Conservation (phyloP, 805 yeast species). For the Spathaspora hagerdaliae region DNA sequence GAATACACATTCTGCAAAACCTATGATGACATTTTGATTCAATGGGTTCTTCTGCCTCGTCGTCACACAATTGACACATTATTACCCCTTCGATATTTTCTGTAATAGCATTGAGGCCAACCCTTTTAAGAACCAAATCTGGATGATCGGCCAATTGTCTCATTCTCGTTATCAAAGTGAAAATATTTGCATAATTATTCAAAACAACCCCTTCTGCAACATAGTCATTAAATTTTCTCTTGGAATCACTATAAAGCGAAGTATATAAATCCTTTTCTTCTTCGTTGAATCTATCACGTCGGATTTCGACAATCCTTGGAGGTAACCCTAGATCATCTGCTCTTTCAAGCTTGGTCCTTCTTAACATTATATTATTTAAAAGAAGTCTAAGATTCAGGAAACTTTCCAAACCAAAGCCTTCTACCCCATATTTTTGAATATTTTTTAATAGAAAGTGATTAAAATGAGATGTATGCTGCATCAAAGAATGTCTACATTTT, state of each 20-base stretch:
- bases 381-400: constrained; percentile 73
- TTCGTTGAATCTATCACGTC: constrained; percentile 84
- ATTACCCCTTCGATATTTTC: constrained; percentile 49
- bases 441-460: constrained; percentile 94
- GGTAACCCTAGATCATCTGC: constrained; percentile 98
- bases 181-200: constrained; percentile 95
- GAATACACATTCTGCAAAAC: constrained; percentile 89
- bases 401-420: constrained; percentile 75
- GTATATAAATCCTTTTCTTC: constrained; percentile 93
- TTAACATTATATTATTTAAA: constrained; percentile 76
- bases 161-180: constrained; percentile 94
- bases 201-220: constrained; percentile 96
- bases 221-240: constrained; percentile 83
- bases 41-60: constrained; percentile 97
- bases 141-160: constrained; percentile 98
- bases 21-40: constrained; percentile 91
- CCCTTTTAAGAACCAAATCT: constrained; percentile 79
- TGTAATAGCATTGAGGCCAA: constrained; percentile 37
- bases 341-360: constrained; percentile 93
- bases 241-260: constrained; percentile 80
- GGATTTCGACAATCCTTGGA: constrained; percentile 86
- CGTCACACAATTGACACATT: constrained; percentile 92
- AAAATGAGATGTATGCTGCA: constrained; percentile 93
- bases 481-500: constrained; percentile 82
- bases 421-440: constrained; percentile 80